These are phyloP conservation scores for Aspergillus sp. DNA, from an alignment of 2,329 filamentous ascomycete genomes.

Conservation along the genomic window DNA sequence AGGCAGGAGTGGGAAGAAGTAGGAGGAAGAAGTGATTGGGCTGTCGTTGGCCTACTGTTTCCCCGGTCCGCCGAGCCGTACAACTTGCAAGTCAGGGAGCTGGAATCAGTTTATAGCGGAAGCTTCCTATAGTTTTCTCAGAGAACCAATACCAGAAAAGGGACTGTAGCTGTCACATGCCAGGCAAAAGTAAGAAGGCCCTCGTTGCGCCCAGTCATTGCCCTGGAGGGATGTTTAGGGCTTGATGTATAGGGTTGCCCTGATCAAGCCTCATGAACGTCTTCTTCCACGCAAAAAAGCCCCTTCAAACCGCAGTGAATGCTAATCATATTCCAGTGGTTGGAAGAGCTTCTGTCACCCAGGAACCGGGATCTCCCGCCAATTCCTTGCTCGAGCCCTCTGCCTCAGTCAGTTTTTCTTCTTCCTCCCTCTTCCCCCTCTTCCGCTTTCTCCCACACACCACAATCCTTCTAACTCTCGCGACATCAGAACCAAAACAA, in stretches of 20 bases:
- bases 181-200: constrained; percentile 5
- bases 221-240: neutral
- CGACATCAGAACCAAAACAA: constrained; percentile 10
- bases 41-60: constrained; percentile 2
- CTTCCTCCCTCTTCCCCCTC: constrained; percentile 5
- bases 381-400: constrained; percentile 14
- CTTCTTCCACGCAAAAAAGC: neutral
- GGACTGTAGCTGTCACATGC: neutral
- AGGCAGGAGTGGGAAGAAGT: neutral
- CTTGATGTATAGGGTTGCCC: constrained; percentile 1
- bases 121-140: neutral
- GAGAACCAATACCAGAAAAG: neutral
- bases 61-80: neutral
- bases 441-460: neutral
- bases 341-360: constrained; percentile 19
- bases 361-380: constrained; percentile 16
- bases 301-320: neutral
- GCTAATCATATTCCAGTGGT: constrained; percentile 18
- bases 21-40: neutral
- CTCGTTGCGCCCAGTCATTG: neutral
- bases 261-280: constrained; percentile 1
- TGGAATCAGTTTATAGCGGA: neutral
- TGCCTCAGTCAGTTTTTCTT: constrained; percentile 12
- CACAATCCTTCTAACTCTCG: constrained; percentile 1
- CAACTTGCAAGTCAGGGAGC: neutral